Conservation (phyloP, 2,329 filamentous ascomycete genomes). For the Purpureocillium lavendulum region DNA sequence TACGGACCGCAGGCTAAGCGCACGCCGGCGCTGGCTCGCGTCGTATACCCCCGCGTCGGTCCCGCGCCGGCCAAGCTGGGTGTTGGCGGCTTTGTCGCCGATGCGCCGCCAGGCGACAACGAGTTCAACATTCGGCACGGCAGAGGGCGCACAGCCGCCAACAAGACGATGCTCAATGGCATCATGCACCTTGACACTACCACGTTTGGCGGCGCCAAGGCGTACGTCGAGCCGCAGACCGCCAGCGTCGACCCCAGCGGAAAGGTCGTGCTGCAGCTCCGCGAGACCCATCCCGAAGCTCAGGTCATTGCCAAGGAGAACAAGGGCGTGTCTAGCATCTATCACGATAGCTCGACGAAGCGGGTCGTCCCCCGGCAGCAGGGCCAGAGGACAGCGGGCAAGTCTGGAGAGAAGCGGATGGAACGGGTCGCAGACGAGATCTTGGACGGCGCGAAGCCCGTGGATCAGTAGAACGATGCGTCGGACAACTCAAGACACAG, state of each 20-base stretch:
- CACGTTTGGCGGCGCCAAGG: slow-evolving; percentile 44
- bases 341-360: slow-evolving; percentile 16
- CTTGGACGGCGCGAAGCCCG: slow-evolving; percentile 9
- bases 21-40: slow-evolving; percentile 39
- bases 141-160: slow-evolving; percentile 7
- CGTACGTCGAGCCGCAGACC: slow-evolving; percentile 36
- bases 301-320: slow-evolving; percentile 39
- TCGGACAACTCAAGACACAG: too few relatives aligned
- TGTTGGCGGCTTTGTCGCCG: slow-evolving; percentile 45
- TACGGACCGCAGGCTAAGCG: slow-evolving; percentile 49
- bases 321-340: slow-evolving; percentile 24
- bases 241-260: slow-evolving; percentile 42
- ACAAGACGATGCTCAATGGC: slow-evolving; percentile 20
- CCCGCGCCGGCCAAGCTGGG: slow-evolving; percentile 35
- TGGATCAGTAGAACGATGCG: too few relatives aligned
- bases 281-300: slow-evolving; percentile 27
- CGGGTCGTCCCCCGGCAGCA: slow-evolving; percentile 7
- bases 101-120: slow-evolving; percentile 32
- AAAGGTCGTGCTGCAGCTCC: slow-evolving; percentile 35
- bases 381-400: slow-evolving; percentile 1
- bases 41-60: slow-evolving; percentile 36
- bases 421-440: slow-evolving; percentile 19
- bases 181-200: slow-evolving; percentile 36
- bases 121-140: slow-evolving; percentile 26
- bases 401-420: slow-evolving; percentile 11